Conservation (phyloP, 2,329 filamentous ascomycete species). For the Dothistroma septosporum region DNA sequence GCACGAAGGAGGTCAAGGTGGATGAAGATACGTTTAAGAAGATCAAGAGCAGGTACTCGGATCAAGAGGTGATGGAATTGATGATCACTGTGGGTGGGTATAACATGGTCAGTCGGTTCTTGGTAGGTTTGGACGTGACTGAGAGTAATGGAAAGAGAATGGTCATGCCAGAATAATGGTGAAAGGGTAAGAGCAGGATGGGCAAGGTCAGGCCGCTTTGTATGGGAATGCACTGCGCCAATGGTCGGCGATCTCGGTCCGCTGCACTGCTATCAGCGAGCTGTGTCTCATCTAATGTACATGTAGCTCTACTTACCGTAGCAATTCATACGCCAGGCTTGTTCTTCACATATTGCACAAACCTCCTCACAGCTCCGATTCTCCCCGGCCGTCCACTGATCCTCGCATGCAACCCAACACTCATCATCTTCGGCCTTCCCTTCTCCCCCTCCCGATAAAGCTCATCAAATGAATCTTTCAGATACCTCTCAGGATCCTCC, state of each 20-base stretch:
- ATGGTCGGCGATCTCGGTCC: neutral
- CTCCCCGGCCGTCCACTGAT: slow-evolving; percentile 52
- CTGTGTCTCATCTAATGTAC: neutral
- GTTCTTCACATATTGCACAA: slow-evolving; percentile 50
- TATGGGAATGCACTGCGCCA: neutral
- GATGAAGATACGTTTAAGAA: slow-evolving; percentile 30
- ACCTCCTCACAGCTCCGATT: slow-evolving; percentile 49
- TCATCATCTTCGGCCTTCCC: slow-evolving; percentile 56
- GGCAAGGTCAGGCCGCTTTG: neutral
- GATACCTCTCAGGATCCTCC: slow-evolving; percentile 43
- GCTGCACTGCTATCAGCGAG: neutral
- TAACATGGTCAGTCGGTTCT: slow-evolving; percentile 38
- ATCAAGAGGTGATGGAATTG: slow-evolving; percentile 36
- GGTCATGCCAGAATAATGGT: slow-evolving; percentile 26
- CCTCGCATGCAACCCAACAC: slow-evolving; percentile 51
- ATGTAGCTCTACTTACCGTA: slow-evolving; percentile 28
- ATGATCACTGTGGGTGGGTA: slow-evolving; percentile 37
- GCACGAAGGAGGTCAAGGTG: slow-evolving; percentile 32
- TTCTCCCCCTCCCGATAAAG: slow-evolving; percentile 51
- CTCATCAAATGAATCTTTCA: slow-evolving; percentile 53
- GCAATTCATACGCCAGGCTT: slow-evolving; percentile 55
- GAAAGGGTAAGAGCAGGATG: neutral
- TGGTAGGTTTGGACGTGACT: slow-evolving; percentile 38
- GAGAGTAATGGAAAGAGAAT: slow-evolving; percentile 37
- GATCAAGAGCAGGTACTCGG: slow-evolving; percentile 31